phyloP scores from a whole-genome alignment of 345 rosid genomes.

The Acer saccharum region DNA sequence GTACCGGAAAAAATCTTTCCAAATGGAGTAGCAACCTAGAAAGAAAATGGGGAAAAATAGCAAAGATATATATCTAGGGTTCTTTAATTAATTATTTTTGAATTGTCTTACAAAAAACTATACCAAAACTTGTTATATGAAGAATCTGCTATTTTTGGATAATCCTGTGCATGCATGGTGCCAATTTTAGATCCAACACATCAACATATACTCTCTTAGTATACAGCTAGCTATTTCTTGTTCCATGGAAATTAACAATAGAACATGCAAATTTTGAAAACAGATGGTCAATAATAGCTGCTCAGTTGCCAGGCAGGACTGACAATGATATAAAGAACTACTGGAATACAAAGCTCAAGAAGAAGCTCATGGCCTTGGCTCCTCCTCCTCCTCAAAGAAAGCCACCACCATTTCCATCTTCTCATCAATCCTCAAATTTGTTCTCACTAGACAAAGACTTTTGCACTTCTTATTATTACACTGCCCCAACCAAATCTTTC shows the following conservation, averaged over 20 bases:
- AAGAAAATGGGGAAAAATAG: not conserved
- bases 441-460: conserved; percentile 32
- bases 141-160: conserved; percentile 36
- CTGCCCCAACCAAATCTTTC: conserved; percentile 23
- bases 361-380: conserved; percentile 59
- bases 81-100: not conserved
- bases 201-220: conserved; percentile 7
- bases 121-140: not conserved
- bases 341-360: conserved; percentile 98
- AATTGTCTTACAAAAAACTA: not conserved
- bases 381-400: conserved; percentile 44
- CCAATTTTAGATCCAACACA: conserved; percentile 38
- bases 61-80: not conserved
- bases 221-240: no score
- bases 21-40: conserved; percentile 9
- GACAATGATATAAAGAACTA: conserved; percentile 94
- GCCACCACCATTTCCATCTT: conserved; percentile 39
- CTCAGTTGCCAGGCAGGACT: conserved; percentile 92
- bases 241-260: conserved; percentile 10
- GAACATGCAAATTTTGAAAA: conserved; percentile 23
- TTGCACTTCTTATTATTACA: conserved; percentile 14
- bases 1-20: conserved; percentile 17
- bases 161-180: conserved; percentile 36
- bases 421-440: conserved; percentile 18
- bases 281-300: conserved; percentile 98